A percentile compares a stretch with the other conserved stretches of the same genome.
Evolutionary conservation across 139 green algal genomes (phyloP).

Genomic region (Yamagishiella unicocca): DNA sequence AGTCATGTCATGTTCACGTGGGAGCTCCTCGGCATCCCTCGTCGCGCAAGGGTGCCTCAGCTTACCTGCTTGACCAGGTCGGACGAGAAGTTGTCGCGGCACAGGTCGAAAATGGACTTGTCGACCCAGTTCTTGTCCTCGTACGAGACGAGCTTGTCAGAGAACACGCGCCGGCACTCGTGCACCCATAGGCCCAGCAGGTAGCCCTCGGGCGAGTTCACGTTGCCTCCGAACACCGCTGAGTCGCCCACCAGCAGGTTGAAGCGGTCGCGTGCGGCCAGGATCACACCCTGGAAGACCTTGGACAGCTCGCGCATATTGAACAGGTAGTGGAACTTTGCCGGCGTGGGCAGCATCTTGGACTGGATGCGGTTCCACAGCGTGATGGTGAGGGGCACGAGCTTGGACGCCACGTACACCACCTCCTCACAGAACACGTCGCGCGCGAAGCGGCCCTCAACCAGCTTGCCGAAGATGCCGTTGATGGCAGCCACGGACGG

Average conservation of each 20-base stretch:
- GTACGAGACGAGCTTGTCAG: conserved; percentile 88
- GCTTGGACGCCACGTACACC: conserved; percentile 75
- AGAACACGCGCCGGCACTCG: conserved; percentile 94
- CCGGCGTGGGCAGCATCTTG: conserved; percentile 94
- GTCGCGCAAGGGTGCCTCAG: too few relatives aligned
- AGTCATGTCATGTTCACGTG: too few relatives aligned
- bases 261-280: conserved; percentile 79
- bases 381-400: conserved; percentile 88
- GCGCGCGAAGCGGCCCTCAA: conserved; percentile 77
- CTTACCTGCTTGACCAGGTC: conserved; percentile 76
- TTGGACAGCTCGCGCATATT: conserved; percentile 96
- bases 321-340: conserved; percentile 98
- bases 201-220: conserved; percentile 88
- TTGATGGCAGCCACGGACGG: conserved; percentile 89
- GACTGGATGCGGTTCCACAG: conserved; percentile 85
- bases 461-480: conserved; percentile 91
- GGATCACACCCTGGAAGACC: conserved; percentile 93
- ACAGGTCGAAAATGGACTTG: conserved; percentile 74
- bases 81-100: conserved; percentile 73
- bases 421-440: conserved; percentile 73
- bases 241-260: conserved; percentile 25
- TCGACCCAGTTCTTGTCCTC: conserved; percentile 94
- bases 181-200: conserved; percentile 92
- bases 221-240: conserved; percentile 75
- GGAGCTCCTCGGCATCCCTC: too few relatives aligned